These are phyloP conservation scores for Tympanopsis confertula DNA, from an alignment of 2,329 filamentous ascomycete species.

Conservation along the genomic window DNA sequence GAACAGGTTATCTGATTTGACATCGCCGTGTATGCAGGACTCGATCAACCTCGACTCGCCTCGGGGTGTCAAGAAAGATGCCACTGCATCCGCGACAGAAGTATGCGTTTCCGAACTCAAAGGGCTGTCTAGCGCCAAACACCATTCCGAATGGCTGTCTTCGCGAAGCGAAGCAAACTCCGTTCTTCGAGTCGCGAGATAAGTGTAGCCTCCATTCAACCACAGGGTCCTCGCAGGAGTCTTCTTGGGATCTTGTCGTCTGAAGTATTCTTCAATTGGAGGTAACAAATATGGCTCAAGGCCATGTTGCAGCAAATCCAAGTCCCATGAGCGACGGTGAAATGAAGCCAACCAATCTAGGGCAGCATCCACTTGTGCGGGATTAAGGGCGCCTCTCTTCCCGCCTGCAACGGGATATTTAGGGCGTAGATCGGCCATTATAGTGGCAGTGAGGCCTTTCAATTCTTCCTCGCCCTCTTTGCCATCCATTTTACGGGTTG, in stretches of 20 bases:
- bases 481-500: slow-evolving; percentile 17
- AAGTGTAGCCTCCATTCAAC: slow-evolving; percentile 60
- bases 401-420: slow-evolving; percentile 43
- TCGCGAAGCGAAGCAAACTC: slow-evolving; percentile 38
- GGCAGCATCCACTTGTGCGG: slow-evolving; percentile 35
- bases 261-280: slow-evolving; percentile 39
- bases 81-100: slow-evolving; percentile 39
- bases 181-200: slow-evolving; percentile 47
- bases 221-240: slow-evolving; percentile 27
- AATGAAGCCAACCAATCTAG: slow-evolving; percentile 53
- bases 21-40: slow-evolving; percentile 56
- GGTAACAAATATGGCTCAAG: slow-evolving; percentile 31
- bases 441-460: slow-evolving; percentile 32
- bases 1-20: slow-evolving; percentile 60
- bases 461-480: slow-evolving; percentile 17
- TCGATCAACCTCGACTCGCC: slow-evolving; percentile 26
- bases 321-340: slow-evolving; percentile 39
- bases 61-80: slow-evolving; percentile 33
- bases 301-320: slow-evolving; percentile 13
- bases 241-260: slow-evolving; percentile 10
- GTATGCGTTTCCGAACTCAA: slow-evolving; percentile 6
- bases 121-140: slow-evolving; percentile 28
- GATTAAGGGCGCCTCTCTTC: slow-evolving; percentile 33
- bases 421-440: slow-evolving; percentile 43
- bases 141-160: slow-evolving; percentile 43